phyloP scores from a whole-genome alignment of 2,329 filamentous ascomycete genomes.

The Fusarium buxicola region DNA sequence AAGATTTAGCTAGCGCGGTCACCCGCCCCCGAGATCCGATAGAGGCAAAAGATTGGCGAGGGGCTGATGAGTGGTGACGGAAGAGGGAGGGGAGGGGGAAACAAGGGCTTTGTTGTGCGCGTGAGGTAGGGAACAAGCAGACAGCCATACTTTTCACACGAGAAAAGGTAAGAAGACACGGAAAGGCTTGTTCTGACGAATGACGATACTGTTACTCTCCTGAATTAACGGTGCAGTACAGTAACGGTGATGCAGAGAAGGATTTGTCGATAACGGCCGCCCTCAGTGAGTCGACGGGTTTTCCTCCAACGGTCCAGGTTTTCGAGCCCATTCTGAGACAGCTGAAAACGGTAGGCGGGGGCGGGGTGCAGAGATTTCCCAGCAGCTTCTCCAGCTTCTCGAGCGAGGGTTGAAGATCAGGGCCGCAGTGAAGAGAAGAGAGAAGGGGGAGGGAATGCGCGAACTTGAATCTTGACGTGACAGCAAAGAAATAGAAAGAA shows the following conservation, averaged over 20 bases:
- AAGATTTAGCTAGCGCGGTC: constrained; percentile 28
- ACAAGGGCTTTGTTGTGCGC: constrained; percentile 7
- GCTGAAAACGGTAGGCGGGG: constrained; percentile 46
- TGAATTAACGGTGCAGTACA: constrained; percentile 8
- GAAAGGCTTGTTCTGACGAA: background rate
- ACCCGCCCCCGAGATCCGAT: constrained; percentile 40
- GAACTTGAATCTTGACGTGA: background rate
- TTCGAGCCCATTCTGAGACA: constrained; percentile 31
- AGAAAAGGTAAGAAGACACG: constrained; percentile 13
- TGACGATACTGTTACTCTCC: background rate
- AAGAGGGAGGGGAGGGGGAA: constrained; percentile 26
- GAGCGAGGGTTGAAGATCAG: constrained; percentile 18
- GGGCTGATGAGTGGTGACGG: constrained; percentile 36
- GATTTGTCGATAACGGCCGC: constrained; percentile 3
- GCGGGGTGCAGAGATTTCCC: constrained; percentile 49
- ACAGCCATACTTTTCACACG: constrained; percentile 14
- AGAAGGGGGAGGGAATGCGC: background rate
- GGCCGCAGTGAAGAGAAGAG: constrained; percentile 1
- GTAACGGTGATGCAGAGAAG: constrained; percentile 2
- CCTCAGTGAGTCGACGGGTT: constrained; percentile 6
- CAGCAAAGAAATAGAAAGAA: background rate
- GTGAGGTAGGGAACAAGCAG: constrained; percentile 4
- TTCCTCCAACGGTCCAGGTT: constrained; percentile 10
- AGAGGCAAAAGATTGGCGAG: constrained; percentile 46
- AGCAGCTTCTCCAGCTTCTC: constrained; percentile 30